Base-by-base conservation (phyloP, 352 stramenopile genomes). In the Globisporangium nunn region DNA sequence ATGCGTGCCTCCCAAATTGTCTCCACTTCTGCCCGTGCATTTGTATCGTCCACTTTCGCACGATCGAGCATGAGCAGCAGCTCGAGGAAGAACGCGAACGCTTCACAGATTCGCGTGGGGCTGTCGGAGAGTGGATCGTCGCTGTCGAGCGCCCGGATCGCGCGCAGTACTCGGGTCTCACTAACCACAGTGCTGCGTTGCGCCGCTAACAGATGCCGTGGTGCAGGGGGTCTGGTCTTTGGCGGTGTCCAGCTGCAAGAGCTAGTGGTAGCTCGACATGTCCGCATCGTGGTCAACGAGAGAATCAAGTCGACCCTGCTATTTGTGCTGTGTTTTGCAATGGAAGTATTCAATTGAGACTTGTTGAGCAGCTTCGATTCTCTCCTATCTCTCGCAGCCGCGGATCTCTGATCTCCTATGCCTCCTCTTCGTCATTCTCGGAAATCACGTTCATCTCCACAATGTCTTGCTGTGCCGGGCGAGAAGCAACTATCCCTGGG, bases 371-470 rank as follows among this genome's bases (percentile, higher is more conserved):
- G 23, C 23, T 23, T 23, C 23, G 23, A 23, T 23, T 23, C 23
- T 23, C 23, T 23, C 23, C 23, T 23, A 23, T 23, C 33, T 37
- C 33, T 8, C 8, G 7, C 35, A 12, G 35, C 14, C 35, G 14
- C 35, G 11, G 35, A 41, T 41, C 35, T 41, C n/a, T 3, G 4
- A 18, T 15, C 17, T 29, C 17, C 43, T 71, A 80, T 23, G 41
- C 43, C 61, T 91, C 80, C 63, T 88, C 80, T 47, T 91, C 80
- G 49, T 88, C 80, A 41, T 88, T 87, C 54, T 88, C 78, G 2
- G 70, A 87, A 62, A 91, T 89, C 62, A 88, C 77, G 52, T 91
- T 91, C 81, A 89, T 88, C 60, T 89, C 78, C 8, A 86, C 70
- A 23, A 87, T 61, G 4, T 88, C 81, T 50, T 65, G 63, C 31